Percentiles rank a stretch among this genome's conserved stretches.
phyloP scores from a whole-genome alignment of 2,329 filamentous ascomycete species.

The Trichophyton rubrum region DNA sequence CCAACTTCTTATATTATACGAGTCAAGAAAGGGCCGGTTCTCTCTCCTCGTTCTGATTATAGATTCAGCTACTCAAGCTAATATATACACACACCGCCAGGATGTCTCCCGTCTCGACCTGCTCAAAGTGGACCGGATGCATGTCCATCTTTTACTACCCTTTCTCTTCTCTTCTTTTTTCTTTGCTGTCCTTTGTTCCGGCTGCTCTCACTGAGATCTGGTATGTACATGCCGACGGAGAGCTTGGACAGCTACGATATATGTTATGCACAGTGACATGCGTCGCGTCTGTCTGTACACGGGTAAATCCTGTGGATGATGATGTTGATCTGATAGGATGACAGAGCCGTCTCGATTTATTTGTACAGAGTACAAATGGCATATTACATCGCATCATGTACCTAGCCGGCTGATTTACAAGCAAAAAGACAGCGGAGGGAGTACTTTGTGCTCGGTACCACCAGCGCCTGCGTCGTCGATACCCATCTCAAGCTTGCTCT shows the following conservation, averaged over 20 bases:
- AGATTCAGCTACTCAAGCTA: too few species aligned
- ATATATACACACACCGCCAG: not conserved
- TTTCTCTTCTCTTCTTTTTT: not conserved
- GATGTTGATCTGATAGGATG: not conserved
- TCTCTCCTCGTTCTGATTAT: too few species aligned
- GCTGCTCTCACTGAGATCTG: not conserved
- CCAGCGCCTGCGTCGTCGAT: not conserved
- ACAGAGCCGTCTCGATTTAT: not conserved
- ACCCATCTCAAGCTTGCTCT: too few species aligned
- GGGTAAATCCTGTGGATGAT: not conserved
- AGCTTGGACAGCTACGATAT: too few species aligned
- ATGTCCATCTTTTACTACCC: not conserved
- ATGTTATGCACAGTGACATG: not conserved
- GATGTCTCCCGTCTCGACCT: not conserved
- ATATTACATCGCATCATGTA: constrained; percentile 3
- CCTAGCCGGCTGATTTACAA: not conserved
- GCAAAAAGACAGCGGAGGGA: not conserved
- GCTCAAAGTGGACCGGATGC: not conserved
- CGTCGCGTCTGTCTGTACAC: not conserved
- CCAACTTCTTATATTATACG: not conserved
- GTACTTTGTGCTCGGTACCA: not conserved
- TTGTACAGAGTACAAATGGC: not conserved
- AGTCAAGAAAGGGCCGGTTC: not conserved
- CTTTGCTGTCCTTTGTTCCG: not conserved
- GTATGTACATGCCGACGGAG: not conserved